A percentile compares a stretch with the other conserved stretches of the same genome.
Conservation (phyloP, 352 stramenopile genomes). For the Phytophthora podocarpi region DNA sequence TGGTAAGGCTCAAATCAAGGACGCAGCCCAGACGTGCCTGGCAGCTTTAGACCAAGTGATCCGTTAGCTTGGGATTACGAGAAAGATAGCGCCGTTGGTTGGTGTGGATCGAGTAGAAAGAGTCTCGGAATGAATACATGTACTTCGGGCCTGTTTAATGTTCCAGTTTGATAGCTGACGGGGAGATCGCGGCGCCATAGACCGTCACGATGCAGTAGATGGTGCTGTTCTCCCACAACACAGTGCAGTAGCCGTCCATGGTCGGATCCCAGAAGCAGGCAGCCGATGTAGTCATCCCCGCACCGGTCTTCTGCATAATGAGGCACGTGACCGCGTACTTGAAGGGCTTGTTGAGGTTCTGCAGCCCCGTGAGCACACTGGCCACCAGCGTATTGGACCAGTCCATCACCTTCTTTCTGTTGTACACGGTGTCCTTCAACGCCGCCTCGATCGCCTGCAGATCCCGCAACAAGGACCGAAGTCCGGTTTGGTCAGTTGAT, state of each 20-base stretch:
- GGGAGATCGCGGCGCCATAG: slow-evolving; percentile 84
- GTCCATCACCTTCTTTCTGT: slow-evolving; percentile 86
- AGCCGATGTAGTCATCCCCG: slow-evolving; percentile 67
- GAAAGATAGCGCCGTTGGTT: not conserved
- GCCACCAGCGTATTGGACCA: slow-evolving; percentile 86
- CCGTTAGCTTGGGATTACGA: slow-evolving; percentile 2
- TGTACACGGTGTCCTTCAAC: slow-evolving; percentile 86
- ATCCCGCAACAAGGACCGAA: too few relatives aligned
- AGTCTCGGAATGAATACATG: slow-evolving; percentile 23
- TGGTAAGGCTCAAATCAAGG: slow-evolving; percentile 33
- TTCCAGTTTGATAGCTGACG: slow-evolving; percentile 72
- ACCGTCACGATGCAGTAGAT: slow-evolving; percentile 87
- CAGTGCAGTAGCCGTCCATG: slow-evolving; percentile 82
- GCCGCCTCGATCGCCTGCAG: slow-evolving; percentile 78
- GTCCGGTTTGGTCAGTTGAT: too few relatives aligned
- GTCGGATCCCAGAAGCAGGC: slow-evolving; percentile 80
- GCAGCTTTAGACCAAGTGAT: slow-evolving; percentile 39
- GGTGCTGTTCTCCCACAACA: slow-evolving; percentile 86
- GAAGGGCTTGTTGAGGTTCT: slow-evolving; percentile 90
- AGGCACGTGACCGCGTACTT: slow-evolving; percentile 87
- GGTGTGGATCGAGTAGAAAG: too few relatives aligned
- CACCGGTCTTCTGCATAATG: slow-evolving; percentile 88
- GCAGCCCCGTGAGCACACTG: slow-evolving; percentile 74
- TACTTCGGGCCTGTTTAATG: slow-evolving; percentile 42
- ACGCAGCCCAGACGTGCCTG: slow-evolving; percentile 58